Evolutionary conservation across 257 asterid species (phyloP), one percentile per base, ranked within the genome.

Genomic region (Scutellaria barbata): DNA sequence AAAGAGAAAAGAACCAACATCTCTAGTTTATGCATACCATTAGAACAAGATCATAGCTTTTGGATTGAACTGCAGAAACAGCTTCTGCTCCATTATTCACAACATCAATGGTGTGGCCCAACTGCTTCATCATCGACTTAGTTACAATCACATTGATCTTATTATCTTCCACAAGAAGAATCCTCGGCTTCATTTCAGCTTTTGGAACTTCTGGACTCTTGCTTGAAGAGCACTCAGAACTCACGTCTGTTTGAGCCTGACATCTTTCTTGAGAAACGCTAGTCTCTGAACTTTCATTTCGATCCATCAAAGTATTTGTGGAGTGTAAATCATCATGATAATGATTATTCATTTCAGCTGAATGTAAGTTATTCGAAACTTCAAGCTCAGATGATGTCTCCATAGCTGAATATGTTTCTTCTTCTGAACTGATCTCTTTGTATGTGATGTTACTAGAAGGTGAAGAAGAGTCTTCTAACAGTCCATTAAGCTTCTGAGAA

Each of bases 11-110:
- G 13, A 11, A 14, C 2, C 42, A 16, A 18, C 18, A 1, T 18
- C 8, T 54, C 2, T 55, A 33, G 61, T 61, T 63, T 13, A 16
- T 6, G 43, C 82, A 9, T 84, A 90, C 98, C 98, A 92, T 92
- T 57, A 92, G 76, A 74, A 92, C 71, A 64, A 92, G 91, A 79
- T 90, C 85, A 50, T 88, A 92, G 69, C 39, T 42, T 66, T 68
- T 69, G 17, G 76, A 39, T 67, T 83, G 96, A 69, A 90, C 87
- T 13, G 95, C 91, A 43, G 77, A 82, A 10, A 92, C 85, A 17
- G 96, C 98, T 84, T 92, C 97, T n/a, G 87, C 81, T 63, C 98
- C 98, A 58, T 92, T 85, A 54, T 78, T 66, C 43, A 85, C 98
- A 16, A 92, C 86, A 16, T 84, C 93, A 22, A 92, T 82, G 69